Evolutionary conservation across 306 rosid genomes (phyloP), one percentile per base, ranked within the genome.

Genomic region (Citrullus colocynthis): DNA sequence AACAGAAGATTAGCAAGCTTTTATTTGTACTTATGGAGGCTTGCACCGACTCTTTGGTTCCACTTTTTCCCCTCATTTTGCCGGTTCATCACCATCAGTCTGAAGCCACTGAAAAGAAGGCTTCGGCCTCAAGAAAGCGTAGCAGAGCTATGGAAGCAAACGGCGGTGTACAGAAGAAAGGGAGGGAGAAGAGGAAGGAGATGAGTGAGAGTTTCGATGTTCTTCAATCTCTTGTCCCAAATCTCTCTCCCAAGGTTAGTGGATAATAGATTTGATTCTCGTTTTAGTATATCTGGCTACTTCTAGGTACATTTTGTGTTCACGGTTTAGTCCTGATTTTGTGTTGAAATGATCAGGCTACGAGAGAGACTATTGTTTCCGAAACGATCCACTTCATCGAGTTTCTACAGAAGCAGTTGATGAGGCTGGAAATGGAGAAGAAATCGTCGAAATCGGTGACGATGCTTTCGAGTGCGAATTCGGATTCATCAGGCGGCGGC

Each of bases 141-240:
- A n/a, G 59, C 58, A 74, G 78, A 14, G 56, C 24, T 36, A 6
- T 18, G 72, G 62, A 24, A 9, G 52, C 54, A n/a, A 34, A 6
- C 48, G 81, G 52, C 20, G 48, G 37, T 34, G 44, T n/a, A 1
- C 63, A 37, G 39, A 80, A 51, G 63, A 80, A 74, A 30, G 83
- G 57, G 39, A 57, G 58, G 54, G 79, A 51, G 45, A 63, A 78
- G 55, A 74, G 83, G 48, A 13, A 48, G 52, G 70, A 75, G 79
- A 74, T 80, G 79, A 80, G 59, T 16, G 79, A 80, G 67, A 75
- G 79, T 24, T 80, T 61, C 42, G 41, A 48, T 36, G 42, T 75
- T 62, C 83, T 80, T 75, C 75, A 64, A 63, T 80, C 83, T 59
- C 41, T 80, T 34, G 83, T 80, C 9, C 83, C 83, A 20, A 72